A percentile compares a stretch with the other conserved stretches of the same genome.
These are phyloP conservation scores for Hirschioporus abietinus DNA, from an alignment of 768 basidiomycete genomes.

Conservation along the genomic window DNA sequence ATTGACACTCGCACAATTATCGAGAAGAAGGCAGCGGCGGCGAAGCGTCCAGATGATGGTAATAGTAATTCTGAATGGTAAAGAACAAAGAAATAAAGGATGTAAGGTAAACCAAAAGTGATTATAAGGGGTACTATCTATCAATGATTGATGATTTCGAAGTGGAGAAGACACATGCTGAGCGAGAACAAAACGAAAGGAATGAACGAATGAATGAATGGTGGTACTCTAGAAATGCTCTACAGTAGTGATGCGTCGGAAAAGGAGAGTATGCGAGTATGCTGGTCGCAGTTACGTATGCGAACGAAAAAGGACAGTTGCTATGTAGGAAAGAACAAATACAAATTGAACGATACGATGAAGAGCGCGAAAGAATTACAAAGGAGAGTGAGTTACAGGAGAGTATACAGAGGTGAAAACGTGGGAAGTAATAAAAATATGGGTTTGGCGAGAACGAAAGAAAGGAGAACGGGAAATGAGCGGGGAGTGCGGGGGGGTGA, in stretches of 20 bases:
- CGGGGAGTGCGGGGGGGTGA: background rate
- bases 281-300: too few species aligned
- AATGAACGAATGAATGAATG: background rate
- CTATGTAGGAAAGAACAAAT: background rate
- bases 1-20: background rate
- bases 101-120: background rate
- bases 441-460: background rate
- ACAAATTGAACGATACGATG: background rate
- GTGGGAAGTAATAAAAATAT: background rate
- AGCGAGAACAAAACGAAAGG: background rate
- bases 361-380: background rate
- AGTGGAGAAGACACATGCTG: background rate
- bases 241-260: background rate
- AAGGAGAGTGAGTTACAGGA: background rate
- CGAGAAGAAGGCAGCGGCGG: background rate
- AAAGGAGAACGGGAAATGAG: background rate
- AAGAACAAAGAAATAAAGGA: background rate
- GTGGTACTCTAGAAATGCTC: background rate
- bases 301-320: background rate
- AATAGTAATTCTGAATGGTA: background rate
- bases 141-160: background rate
- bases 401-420: background rate
- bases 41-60: background rate
- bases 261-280: background rate
- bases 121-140: background rate